Conservation (phyloP, 768 basidiomycete genomes). For the Russula lepida region DNA sequence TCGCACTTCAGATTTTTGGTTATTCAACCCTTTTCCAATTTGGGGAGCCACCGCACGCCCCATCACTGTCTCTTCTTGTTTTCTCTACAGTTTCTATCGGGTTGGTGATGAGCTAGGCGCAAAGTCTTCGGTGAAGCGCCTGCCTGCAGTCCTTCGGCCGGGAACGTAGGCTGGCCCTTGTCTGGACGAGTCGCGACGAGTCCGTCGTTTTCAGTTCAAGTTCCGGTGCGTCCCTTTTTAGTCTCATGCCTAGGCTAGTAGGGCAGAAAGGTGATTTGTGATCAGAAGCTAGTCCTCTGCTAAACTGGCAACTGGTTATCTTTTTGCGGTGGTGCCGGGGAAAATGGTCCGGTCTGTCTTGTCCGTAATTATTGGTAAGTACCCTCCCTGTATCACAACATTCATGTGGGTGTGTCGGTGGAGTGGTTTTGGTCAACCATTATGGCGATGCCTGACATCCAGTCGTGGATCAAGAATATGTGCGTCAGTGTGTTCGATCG, state of each 20-base stretch:
- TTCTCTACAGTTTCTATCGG: background rate
- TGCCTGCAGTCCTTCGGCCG: slow-evolving; percentile 13
- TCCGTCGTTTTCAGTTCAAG: background rate
- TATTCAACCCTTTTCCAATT: background rate
- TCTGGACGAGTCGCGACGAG: background rate
- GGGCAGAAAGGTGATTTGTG: background rate
- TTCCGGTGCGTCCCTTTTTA: background rate
- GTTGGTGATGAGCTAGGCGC: background rate
- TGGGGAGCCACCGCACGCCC: background rate
- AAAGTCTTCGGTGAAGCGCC: background rate
- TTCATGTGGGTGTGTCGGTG: background rate
- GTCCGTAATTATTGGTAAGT: slow-evolving; percentile 7
- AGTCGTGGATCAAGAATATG: too few relatives aligned
- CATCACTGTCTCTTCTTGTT: slow-evolving; percentile 8
- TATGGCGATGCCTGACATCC: too few relatives aligned
- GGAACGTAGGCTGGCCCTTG: slow-evolving; percentile 2
- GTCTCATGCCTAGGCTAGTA: background rate
- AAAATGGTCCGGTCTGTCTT: background rate
- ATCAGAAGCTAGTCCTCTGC: slow-evolving; percentile 1
- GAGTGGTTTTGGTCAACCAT: background rate
- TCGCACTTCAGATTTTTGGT: background rate
- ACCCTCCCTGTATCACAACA: background rate
- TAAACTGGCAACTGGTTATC: background rate
- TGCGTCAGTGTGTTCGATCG: too few relatives aligned
- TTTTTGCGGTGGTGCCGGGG: background rate